Evolutionary conservation across 805 yeast species (phyloP).

Genomic region (Saccharomycopsis fibuligera): DNA sequence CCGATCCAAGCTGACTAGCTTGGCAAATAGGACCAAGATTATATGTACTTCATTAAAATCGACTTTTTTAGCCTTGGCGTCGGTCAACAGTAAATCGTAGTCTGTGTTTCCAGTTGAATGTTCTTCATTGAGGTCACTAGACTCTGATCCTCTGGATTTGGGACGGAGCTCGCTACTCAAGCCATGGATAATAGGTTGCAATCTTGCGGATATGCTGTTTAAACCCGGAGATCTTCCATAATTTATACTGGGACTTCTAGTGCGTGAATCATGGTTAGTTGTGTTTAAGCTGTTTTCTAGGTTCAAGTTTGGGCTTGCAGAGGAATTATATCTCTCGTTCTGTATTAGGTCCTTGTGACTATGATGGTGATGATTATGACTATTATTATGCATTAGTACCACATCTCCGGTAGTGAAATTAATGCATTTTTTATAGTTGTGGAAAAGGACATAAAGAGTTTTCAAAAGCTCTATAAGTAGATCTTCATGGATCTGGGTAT

Average conservation of each 20-base stretch:
- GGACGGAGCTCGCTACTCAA: not conserved
- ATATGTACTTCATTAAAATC: constrained; percentile 2
- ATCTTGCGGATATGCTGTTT: not conserved
- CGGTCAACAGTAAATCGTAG: not conserved
- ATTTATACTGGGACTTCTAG: too few species aligned
- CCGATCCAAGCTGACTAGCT: constrained; percentile 11
- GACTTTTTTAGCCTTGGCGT: too few species aligned
- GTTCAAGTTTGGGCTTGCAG: not conserved
- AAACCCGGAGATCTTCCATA: not conserved
- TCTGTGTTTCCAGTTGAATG: not conserved
- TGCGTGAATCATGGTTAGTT: not conserved
- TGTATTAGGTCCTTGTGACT: too few species aligned
- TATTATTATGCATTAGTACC: too few species aligned
- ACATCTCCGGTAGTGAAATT: constrained; percentile 2
- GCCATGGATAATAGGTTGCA: not conserved
- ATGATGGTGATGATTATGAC: too few species aligned
- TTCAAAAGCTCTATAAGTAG: constrained; percentile 11
- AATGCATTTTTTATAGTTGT: constrained; percentile 5
- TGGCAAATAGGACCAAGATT: constrained; percentile 12
- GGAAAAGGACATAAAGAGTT: constrained; percentile 3
- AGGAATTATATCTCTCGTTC: too few species aligned
- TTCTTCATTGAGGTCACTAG: not conserved
- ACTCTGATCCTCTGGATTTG: not conserved
- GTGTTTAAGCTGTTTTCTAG: not conserved
- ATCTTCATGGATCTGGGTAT: constrained; percentile 3